Evolutionary conservation across 2,329 filamentous ascomycete species (phyloP).

Genomic region (Colletotrichum theobromicola): DNA sequence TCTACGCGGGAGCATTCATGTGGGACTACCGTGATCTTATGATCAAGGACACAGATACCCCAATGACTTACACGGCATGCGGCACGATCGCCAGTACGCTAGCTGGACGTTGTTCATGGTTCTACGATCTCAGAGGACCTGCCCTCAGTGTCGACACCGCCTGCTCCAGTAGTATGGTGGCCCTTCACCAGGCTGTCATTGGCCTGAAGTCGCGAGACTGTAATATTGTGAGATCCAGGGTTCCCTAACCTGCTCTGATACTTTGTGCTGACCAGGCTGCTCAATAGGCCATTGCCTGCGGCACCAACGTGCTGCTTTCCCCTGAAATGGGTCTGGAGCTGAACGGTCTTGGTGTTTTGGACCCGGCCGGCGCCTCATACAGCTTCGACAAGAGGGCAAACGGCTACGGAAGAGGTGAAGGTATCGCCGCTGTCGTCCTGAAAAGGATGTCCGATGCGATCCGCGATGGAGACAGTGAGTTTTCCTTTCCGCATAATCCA

Average conservation of each 20-base stretch:
- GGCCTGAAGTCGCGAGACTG: slow-evolving; percentile 5
- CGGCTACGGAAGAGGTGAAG: slow-evolving; percentile 70
- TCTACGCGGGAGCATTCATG: slow-evolving; percentile 51
- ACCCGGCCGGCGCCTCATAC: not conserved
- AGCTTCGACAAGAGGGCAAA: slow-evolving; percentile 45
- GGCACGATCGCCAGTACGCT: not conserved
- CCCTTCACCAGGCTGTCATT: slow-evolving; percentile 24
- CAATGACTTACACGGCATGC: slow-evolving; percentile 35
- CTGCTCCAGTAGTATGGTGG: not conserved
- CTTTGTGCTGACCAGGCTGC: not conserved
- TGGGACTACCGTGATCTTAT: slow-evolving; percentile 33
- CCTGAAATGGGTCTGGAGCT: not conserved
- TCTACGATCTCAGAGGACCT: slow-evolving; percentile 48
- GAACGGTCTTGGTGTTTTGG: not conserved
- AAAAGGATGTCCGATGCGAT: not conserved
- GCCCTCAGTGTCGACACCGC: not conserved
- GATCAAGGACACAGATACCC: slow-evolving; percentile 26
- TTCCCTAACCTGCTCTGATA: not conserved
- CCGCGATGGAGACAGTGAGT: not conserved
- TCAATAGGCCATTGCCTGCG: not conserved
- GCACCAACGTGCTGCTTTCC: not conserved
- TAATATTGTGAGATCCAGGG: not conserved
- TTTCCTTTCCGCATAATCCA: no score
- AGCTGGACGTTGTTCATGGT: slow-evolving; percentile 35
- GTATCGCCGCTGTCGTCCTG: slow-evolving; percentile 42